These are phyloP conservation scores for Pseudogymnoascus sp. DNA, from an alignment of 2,329 filamentous ascomycete species.

Conservation along the genomic window DNA sequence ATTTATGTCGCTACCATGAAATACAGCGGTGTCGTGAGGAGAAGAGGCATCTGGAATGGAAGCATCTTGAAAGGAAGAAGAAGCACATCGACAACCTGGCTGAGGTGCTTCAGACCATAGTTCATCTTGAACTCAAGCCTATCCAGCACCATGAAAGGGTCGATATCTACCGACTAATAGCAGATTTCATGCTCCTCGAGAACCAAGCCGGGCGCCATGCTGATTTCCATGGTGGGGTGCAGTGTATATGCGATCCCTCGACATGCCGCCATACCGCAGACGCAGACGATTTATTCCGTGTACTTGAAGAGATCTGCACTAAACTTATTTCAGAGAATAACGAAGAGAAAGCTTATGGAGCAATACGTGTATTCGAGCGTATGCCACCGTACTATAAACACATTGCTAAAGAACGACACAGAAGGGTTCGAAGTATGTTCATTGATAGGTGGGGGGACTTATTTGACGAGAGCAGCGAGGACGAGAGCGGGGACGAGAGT, in stretches of 20 bases:
- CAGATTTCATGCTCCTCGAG: not conserved
- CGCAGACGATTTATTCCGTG: not conserved
- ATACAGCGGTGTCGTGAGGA: not conserved
- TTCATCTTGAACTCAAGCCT: no score
- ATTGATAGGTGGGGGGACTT: no score
- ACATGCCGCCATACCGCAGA: not conserved
- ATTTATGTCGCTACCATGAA: not conserved
- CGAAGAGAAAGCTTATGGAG: not conserved
- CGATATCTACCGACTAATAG: no score
- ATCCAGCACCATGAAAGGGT: no score
- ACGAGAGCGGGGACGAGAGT: no score
- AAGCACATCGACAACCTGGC: not conserved
- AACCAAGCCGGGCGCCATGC: not conserved
- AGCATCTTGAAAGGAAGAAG: not conserved
- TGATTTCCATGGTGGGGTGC: not conserved
- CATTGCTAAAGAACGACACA: not conserved
- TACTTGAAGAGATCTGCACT: not conserved
- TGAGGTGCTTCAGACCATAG: not conserved
- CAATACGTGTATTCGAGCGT: not conserved
- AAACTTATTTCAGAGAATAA: not conserved
- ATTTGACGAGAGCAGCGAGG: no score
- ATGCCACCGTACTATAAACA: not conserved
- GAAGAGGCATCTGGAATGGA: not conserved
- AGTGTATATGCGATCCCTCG: not conserved
- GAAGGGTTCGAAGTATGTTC: not conserved